These are phyloP conservation scores for Neofusicoccum sp. DNA, from an alignment of 2,329 filamentous ascomycete genomes.

Conservation along the genomic window DNA sequence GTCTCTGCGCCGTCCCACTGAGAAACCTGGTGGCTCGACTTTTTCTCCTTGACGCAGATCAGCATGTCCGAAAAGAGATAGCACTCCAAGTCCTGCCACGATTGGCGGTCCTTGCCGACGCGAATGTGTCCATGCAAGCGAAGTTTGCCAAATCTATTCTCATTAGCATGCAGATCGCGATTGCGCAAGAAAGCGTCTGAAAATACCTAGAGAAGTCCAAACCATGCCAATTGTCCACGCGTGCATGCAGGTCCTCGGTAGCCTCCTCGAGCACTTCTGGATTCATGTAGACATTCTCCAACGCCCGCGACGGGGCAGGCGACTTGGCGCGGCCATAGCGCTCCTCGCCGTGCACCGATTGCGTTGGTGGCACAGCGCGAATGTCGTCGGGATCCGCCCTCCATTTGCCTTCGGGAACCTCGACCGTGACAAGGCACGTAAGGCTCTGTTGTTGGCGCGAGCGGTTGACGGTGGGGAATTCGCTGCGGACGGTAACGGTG, in stretches of 20 bases:
- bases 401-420: constrained; percentile 93
- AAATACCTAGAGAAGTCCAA: constrained; percentile 80
- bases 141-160: constrained; percentile 79
- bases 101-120: constrained; percentile 93
- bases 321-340: constrained; percentile 55
- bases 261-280: constrained; percentile 78
- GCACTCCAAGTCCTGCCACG: constrained; percentile 97
- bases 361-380: constrained; percentile 54
- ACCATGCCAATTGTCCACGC: constrained; percentile 99
- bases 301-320: constrained; percentile 54
- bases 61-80: constrained; percentile 98
- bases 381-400: constrained; percentile 81
- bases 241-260: constrained; percentile 78
- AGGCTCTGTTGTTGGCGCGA: constrained; percentile 93
- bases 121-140: constrained; percentile 85
- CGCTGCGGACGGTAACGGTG: constrained; percentile 90
- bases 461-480: constrained; percentile 91
- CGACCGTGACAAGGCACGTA: constrained; percentile 90
- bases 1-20: constrained; percentile 65
- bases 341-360: constrained; percentile 50
- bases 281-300: constrained; percentile 67
- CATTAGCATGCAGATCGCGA: constrained; percentile 21
- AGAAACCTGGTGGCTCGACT: constrained; percentile 48
- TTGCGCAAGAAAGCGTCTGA: background rate
- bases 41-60: constrained; percentile 99